These are phyloP conservation scores for Elsinoe arachidis DNA, from an alignment of 2,329 filamentous ascomycete genomes.

Conservation along the genomic window DNA sequence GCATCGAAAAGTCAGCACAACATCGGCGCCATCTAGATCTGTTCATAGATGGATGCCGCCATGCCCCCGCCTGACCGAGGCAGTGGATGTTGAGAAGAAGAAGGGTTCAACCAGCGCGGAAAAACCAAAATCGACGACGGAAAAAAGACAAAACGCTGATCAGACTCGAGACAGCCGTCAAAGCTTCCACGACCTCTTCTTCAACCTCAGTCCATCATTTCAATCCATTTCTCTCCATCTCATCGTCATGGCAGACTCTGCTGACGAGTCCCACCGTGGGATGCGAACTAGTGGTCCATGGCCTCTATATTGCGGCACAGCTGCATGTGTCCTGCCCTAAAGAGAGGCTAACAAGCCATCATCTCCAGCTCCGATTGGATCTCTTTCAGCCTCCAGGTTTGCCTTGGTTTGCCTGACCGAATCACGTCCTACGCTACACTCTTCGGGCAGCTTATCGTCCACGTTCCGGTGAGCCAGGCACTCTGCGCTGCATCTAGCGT, in stretches of 20 bases:
- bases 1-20: slow-evolving; percentile 3
- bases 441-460: slow-evolving; percentile 7
- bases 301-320: background rate
- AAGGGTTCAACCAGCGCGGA: background rate
- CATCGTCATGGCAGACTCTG: background rate
- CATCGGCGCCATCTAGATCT: background rate
- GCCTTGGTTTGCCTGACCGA: background rate
- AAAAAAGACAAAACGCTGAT: background rate
- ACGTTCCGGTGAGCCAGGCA: background rate
- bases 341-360: background rate
- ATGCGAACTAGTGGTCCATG: slow-evolving; percentile 11
- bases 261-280: background rate
- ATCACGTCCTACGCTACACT: background rate
- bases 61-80: background rate
- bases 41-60: background rate
- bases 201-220: background rate
- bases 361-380: slow-evolving; percentile 3
- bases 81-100: background rate
- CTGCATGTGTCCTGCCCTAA: slow-evolving; percentile 6
- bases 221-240: background rate
- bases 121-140: background rate
- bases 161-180: background rate
- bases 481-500: background rate
- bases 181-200: background rate
- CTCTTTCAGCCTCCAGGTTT: background rate